Evolutionary conservation across 2,329 filamentous ascomycete species (phyloP).

Genomic region (Colletotrichum liriopes): DNA sequence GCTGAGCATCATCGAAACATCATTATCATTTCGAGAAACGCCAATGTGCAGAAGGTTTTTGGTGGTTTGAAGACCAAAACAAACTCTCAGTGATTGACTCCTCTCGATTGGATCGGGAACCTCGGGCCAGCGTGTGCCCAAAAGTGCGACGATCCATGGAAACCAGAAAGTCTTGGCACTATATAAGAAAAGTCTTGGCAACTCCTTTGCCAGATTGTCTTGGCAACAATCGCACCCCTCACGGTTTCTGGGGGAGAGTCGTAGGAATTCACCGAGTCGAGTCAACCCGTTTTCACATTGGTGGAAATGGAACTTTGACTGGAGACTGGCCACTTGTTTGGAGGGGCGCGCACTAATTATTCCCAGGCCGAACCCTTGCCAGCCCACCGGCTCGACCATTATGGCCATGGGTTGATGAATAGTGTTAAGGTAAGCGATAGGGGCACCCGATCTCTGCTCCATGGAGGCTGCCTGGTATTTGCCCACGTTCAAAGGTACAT

Average conservation of each 20-base stretch:
- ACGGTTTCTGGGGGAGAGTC: slow-evolving; percentile 20
- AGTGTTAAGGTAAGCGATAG: background rate
- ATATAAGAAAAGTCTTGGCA: slow-evolving; percentile 24
- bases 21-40: background rate
- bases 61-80: background rate
- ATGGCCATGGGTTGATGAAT: background rate
- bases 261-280: slow-evolving; percentile 3
- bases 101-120: slow-evolving; percentile 3
- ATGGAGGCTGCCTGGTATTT: slow-evolving; percentile 6
- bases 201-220: slow-evolving; percentile 36
- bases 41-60: background rate
- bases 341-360: background rate
- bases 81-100: background rate
- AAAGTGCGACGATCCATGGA: slow-evolving; percentile 23
- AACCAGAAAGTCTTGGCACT: slow-evolving; percentile 21
- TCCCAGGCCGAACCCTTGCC: slow-evolving; percentile 5
- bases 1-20: background rate
- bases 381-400: slow-evolving; percentile 18
- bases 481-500: background rate
- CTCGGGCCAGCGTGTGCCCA: slow-evolving; percentile 1
- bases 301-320: slow-evolving; percentile 19
- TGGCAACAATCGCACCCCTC: slow-evolving; percentile 8
- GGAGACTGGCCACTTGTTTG: background rate
- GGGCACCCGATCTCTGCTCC: slow-evolving; percentile 10
- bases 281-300: slow-evolving; percentile 11